Evolutionary conservation across 129 eudicot species (phyloP), one percentile per base, ranked within the genome.

Genomic region (Escallonia herrerae): DNA sequence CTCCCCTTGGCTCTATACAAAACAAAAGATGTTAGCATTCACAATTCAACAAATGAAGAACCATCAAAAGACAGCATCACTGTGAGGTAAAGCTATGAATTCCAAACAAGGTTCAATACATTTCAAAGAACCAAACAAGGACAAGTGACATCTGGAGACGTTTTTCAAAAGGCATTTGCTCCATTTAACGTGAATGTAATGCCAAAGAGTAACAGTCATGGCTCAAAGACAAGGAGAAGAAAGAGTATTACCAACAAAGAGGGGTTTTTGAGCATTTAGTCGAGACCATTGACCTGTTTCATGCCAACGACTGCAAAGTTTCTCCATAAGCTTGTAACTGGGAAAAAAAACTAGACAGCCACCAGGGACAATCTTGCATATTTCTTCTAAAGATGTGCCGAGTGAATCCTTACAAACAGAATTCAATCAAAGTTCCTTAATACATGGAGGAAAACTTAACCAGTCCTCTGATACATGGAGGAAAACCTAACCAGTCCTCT

Each of bases 281-380:
- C 81, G 84, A 66, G 91, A 77, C 98, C 98, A 93, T 88, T 93
- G 96, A 71, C 98, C 98, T 50, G 98, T 93, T 83, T 77, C 85
- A 6, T 67, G 66, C 98, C 98, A 88, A 15, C 98, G 86, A 65
- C 58, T 75, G 75, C 91, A 72, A 38, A 93, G 70, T 76, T 88
- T 93, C 52, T 93, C 98, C 89, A 93, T 77, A 71, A 93, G 83
- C 75, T 93, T 93, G 76, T 93, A 93, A 62, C 96, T 93, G 15
- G 96, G 98, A 58, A 93, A 93, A 72, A 93, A 93, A 22, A 88
- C 89, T 45, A 93, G 79, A 67, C 95, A 93, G 43, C 98, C 98
- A 75, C 89, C 95, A 11, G 96, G 96, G 50, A 93, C 96, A 65
- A 78, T 73, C 69, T 80, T 83, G 75, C 84, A 88, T 45, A 93